Conservation (phyloP, 1,284 basidiomycete species). For the Moniliella sp. region DNA sequence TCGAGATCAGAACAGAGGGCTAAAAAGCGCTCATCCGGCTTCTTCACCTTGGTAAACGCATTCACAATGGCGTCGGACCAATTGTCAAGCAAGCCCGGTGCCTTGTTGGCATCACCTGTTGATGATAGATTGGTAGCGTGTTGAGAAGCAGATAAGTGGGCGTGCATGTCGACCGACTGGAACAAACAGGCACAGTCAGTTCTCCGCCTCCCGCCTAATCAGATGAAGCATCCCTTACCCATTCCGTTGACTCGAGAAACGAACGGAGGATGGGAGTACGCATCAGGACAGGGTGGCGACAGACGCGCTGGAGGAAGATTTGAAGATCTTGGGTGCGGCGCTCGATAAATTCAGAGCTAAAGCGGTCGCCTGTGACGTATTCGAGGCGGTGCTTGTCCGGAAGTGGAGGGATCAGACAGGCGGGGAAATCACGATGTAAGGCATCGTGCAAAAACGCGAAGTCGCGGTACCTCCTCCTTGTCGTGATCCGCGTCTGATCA, state of each 20-base stretch:
- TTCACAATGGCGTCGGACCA: conserved; percentile 86
- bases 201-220: conserved; percentile 88
- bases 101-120: conserved; percentile 1
- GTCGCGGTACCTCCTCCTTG: conserved; percentile 78
- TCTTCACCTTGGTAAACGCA: conserved; percentile 76
- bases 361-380: conserved; percentile 88
- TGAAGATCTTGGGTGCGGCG: conserved; percentile 67
- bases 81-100: conserved; percentile 43
- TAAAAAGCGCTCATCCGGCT: conserved; percentile 84
- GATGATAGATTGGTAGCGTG: not conserved
- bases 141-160: conserved; percentile 8
- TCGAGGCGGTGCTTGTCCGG: conserved; percentile 82
- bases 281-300: conserved; percentile 82
- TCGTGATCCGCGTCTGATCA: conserved; percentile 41
- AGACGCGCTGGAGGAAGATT: conserved; percentile 69
- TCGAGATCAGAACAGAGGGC: conserved; percentile 73
- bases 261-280: conserved; percentile 65
- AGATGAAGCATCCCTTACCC: conserved; percentile 43
- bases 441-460: conserved; percentile 82
- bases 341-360: conserved; percentile 89
- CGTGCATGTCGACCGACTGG: conserved; percentile 30
- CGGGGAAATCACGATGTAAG: conserved; percentile 74
- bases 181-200: conserved; percentile 37
- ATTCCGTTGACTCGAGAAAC: conserved; percentile 91
- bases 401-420: conserved; percentile 79